These are phyloP conservation scores for Lobosporangium transversale DNA, from an alignment of 192 early-diverging fungal species.

Conservation along the genomic window DNA sequence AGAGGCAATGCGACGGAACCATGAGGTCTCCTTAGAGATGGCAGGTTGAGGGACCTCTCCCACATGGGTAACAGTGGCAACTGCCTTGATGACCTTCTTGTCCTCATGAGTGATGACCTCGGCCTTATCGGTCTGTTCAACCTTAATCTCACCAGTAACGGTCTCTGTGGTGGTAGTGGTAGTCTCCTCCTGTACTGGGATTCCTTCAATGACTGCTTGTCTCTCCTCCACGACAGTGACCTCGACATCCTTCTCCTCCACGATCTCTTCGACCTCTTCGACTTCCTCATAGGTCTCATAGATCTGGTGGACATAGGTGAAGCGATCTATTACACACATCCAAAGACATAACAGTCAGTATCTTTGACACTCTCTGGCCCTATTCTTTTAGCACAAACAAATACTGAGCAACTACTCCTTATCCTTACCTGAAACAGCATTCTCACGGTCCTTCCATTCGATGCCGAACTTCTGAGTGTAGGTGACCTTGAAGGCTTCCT, in stretches of 20 bases:
- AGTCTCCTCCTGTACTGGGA: background rate
- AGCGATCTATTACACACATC: background rate
- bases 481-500: slow-evolving; percentile 17
- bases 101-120: background rate
- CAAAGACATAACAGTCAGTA: slow-evolving; percentile 3
- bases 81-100: slow-evolving; percentile 14
- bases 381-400: too few species aligned
- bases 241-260: slow-evolving; percentile 14
- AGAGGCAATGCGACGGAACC: slow-evolving; percentile 21
- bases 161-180: background rate
- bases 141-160: background rate
- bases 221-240: background rate
- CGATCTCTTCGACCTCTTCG: slow-evolving; percentile 28
- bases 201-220: background rate
- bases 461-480: slow-evolving; percentile 35
- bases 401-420: too few species aligned
- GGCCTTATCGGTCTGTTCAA: background rate
- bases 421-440: slow-evolving; percentile 1
- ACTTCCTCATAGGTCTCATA: slow-evolving; percentile 24
- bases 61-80: slow-evolving; percentile 15
- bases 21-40: slow-evolving; percentile 27
- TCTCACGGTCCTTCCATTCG: slow-evolving; percentile 29
- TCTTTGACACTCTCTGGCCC: background rate
- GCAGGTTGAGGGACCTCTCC: slow-evolving; percentile 18
- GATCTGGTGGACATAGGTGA: slow-evolving; percentile 16